Conservation (phyloP, 768 basidiomycete species). For the Gloeopeniophorella convolvens region DNA sequence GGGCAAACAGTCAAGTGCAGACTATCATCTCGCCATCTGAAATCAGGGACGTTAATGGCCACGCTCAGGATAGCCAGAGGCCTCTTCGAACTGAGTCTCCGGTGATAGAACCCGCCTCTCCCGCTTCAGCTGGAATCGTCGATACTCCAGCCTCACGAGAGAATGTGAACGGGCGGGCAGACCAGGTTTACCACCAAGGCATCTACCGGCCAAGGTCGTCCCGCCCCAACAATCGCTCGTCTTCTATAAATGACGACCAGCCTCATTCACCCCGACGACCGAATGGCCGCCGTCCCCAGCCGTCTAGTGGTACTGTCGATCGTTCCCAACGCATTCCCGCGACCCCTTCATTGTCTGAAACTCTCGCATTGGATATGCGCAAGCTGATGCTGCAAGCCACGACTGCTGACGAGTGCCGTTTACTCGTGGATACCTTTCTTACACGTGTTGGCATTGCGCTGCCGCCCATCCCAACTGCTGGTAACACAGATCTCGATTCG, state of each 20-base stretch:
- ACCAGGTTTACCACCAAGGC: not conserved
- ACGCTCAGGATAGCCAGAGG: not conserved
- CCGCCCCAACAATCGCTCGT: not conserved
- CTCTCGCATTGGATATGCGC: conserved; percentile 60
- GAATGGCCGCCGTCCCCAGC: conserved; percentile 5
- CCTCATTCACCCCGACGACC: not conserved
- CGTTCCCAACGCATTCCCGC: conserved; percentile 21
- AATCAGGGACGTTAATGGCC: conserved; percentile 1
- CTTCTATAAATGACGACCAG: conserved; percentile 3
- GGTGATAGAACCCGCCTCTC: not conserved
- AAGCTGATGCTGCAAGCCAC: conserved; percentile 61
- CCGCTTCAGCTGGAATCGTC: not conserved
- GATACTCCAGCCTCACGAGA: not conserved
- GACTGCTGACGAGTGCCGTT: conserved; percentile 74
- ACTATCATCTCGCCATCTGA: not conserved
- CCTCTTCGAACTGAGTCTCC: not conserved
- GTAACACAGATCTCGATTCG: conserved; percentile 3
- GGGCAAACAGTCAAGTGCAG: not conserved
- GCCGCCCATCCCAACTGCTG: conserved; percentile 28
- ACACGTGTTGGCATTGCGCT: conserved; percentile 25
- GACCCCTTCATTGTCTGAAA: conserved; percentile 33
- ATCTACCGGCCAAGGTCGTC: not conserved
- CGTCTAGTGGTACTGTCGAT: conserved; percentile 12
- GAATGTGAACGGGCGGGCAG: conserved; percentile 2
- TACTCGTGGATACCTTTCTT: conserved; percentile 80